These are phyloP conservation scores for Heliamphora pulchella DNA, from an alignment of 179 eudicot species.

Conservation along the genomic window DNA sequence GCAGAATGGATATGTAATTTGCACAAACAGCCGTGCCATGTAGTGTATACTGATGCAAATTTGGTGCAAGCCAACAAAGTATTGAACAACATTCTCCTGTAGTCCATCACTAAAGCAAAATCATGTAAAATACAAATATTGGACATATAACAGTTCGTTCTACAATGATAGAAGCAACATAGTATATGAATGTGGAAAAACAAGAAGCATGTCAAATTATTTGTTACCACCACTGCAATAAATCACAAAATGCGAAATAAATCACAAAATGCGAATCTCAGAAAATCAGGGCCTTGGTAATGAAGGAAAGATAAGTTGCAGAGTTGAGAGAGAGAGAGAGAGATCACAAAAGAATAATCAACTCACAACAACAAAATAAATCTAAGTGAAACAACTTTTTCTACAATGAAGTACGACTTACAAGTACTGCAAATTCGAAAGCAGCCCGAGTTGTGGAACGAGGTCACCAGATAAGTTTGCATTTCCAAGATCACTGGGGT, in stretches of 20 bases:
- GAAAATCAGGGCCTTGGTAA: neutral
- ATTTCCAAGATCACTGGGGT: constrained; percentile 40
- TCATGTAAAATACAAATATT: neutral
- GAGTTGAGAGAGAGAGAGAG: neutral
- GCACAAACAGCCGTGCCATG: constrained; percentile 97
- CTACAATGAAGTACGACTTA: constrained; percentile 19
- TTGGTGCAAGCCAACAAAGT: neutral
- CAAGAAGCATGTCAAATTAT: neutral
- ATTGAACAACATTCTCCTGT: neutral
- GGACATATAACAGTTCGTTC: neutral
- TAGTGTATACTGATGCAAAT: constrained; percentile 71
- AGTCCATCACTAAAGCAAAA: neutral
- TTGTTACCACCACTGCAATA: neutral
- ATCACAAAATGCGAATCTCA: neutral
- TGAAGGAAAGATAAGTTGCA: neutral
- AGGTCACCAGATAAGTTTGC: constrained; percentile 38
- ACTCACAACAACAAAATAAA: neutral
- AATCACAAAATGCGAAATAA: too few relatives aligned
- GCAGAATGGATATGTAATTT: constrained; percentile 97
- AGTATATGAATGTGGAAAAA: neutral
- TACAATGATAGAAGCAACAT: neutral
- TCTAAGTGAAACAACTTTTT: neutral
- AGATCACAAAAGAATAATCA: neutral
- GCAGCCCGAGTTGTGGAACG: constrained; percentile 41
- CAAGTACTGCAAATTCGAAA: constrained; percentile 36